A percentile compares a stretch with the other conserved stretches of the same genome.
These are phyloP conservation scores for Allium sativum DNA, from an alignment of 106 monocot species.

Conservation along the genomic window DNA sequence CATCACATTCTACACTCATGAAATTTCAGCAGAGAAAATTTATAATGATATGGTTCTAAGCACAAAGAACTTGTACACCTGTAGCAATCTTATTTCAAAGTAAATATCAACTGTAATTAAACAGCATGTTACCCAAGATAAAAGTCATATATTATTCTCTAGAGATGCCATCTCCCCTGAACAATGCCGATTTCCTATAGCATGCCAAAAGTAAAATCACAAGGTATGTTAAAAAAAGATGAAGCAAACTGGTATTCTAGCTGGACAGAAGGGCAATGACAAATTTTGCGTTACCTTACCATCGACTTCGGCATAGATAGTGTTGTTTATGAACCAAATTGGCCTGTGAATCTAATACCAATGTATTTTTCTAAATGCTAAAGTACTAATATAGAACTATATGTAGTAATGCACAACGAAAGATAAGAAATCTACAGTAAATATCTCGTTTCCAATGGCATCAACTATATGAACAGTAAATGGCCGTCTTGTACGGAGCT, in stretches of 20 bases:
- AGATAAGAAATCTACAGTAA: slow-evolving; percentile 41
- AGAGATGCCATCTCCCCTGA: slow-evolving; percentile 92
- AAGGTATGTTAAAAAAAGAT: no score
- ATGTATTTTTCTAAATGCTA: slow-evolving; percentile 14
- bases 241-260: no score
- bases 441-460: slow-evolving; percentile 85
- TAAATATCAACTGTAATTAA: not conserved
- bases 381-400: slow-evolving; percentile 11
- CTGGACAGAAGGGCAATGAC: not conserved
- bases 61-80: not conserved
- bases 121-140: slow-evolving; percentile 60
- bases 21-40: not conserved
- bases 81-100: not conserved
- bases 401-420: not conserved
- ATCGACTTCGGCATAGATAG: slow-evolving; percentile 91
- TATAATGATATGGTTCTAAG: not conserved
- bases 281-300: slow-evolving; percentile 66
- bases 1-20: not conserved
- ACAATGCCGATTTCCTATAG: slow-evolving; percentile 89
- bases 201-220: not conserved
- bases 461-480: slow-evolving; percentile 77
- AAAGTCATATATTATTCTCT: slow-evolving; percentile 88
- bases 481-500: slow-evolving; percentile 91
- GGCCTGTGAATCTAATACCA: slow-evolving; percentile 82
- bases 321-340: slow-evolving; percentile 97